Evolutionary conservation across 495 filamentous ascomycete genomes (phyloP), one percentile per base, ranked within the genome.

Genomic region (Aspergillus kassunensis): DNA sequence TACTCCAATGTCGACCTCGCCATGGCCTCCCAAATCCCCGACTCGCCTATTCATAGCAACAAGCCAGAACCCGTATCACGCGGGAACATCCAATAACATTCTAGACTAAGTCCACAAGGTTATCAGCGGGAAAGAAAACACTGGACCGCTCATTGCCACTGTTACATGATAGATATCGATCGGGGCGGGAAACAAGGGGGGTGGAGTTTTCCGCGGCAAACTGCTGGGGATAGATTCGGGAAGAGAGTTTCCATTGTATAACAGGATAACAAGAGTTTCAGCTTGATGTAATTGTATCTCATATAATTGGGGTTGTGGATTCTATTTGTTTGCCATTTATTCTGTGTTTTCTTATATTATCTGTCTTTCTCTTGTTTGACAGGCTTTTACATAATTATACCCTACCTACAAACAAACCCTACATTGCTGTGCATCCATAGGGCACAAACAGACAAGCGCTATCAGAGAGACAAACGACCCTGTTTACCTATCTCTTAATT

Each of bases 121-220:
- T 72, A 68, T 70, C 66, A 55, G 49, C 64, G 65, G 66, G 56
- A 66, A 65, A 67, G 42, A 19, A 11, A 6, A 49, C 37, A 52
- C n/a, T 43, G 16, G 34, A 41, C 44, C 43, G 51, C 52, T 53
- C 27, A 34, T 47, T 30, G 53, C 45, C 39, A 47, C 21, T 52
- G 51, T 44, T 45, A 55, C 48, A 29, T 51, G 54, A 49, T 55
- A 51, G 56, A 54, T 51, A 59, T 67, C 67, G 62, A 59, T 67
- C 67, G 62, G 59, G 58, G 19, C 63, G 67, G 68, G 59, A 68
- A 73, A 70, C 56, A 29, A 37, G 20, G 29, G 44, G 42, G 10
- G 6, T n/a, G 24, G 24, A 9, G 57, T 73, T 71, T 69, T 56
- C 68, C 68, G 70, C 66, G 69, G 68, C 54, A 72, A 72, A 68